A percentile compares a stretch with the other conserved stretches of the same genome.
phyloP scores from a whole-genome alignment of 2,329 filamentous ascomycete genomes.

The Cryphonectria parasitica region DNA sequence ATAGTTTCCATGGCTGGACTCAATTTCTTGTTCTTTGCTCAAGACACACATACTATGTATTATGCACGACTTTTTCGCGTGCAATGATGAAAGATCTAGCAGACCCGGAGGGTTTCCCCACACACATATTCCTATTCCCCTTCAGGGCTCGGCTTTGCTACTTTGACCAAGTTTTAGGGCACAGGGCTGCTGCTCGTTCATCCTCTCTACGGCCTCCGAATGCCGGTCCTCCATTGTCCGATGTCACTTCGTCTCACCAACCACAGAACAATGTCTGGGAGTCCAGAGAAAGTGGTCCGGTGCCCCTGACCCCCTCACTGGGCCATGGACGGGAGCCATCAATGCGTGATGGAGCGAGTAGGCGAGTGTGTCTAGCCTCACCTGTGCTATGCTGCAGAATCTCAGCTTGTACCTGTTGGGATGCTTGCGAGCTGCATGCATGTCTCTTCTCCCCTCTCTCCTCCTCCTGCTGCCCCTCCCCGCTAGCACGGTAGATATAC shows the following conservation, averaged over 20 bases:
- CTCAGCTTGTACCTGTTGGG: background rate
- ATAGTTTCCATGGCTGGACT: background rate
- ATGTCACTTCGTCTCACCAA: constrained; percentile 12
- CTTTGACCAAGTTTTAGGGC: background rate
- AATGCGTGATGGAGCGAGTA: background rate
- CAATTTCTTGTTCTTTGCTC: too few species aligned
- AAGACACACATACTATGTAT: background rate
- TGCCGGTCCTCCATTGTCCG: constrained; percentile 17
- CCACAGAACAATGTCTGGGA: background rate
- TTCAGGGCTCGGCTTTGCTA: constrained; percentile 3
- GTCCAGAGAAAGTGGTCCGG: background rate
- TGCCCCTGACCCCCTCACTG: too few species aligned
- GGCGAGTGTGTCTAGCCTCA: constrained; percentile 5
- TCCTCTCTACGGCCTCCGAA: constrained; percentile 25
- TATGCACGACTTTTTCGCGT: background rate
- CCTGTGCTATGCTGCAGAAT: constrained; percentile 4
- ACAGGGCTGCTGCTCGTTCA: constrained; percentile 17
- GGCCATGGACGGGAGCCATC: too few species aligned
- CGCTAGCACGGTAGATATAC: constrained; percentile 23
- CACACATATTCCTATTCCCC: background rate
- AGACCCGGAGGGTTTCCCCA: constrained; percentile 19
- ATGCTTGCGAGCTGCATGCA: constrained; percentile 11
- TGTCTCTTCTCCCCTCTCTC: background rate
- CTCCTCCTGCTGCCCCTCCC: background rate
- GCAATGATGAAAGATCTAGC: background rate